Conservation (phyloP, 306 rosid species). For the Cajanus cajan region DNA sequence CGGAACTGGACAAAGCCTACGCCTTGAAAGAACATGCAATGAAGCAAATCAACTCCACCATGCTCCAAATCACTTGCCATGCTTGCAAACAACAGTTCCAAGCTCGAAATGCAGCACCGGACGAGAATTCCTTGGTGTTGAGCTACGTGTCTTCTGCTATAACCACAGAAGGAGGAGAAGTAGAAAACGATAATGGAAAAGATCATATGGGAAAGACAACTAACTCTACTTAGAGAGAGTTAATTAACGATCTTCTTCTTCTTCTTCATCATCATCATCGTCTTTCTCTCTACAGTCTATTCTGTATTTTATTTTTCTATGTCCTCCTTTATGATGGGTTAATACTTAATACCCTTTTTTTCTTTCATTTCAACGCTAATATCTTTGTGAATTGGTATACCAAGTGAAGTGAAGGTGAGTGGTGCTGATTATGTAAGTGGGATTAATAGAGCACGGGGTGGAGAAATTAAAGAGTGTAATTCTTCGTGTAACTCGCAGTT, state of each 20-base stretch:
- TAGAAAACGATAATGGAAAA: slow-evolving; percentile 38
- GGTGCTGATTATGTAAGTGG: slow-evolving; percentile 38
- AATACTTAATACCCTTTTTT: not conserved
- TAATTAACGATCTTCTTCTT: not conserved
- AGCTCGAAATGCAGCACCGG: slow-evolving; percentile 21
- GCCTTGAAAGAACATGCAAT: slow-evolving; percentile 72
- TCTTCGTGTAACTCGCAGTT: slow-evolving; percentile 45
- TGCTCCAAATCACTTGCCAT: slow-evolving; percentile 92
- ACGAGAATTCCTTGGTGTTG: slow-evolving; percentile 53
- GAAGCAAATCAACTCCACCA: slow-evolving; percentile 71
- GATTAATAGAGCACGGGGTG: slow-evolving; percentile 30
- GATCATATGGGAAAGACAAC: slow-evolving; percentile 18
- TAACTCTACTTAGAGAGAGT: slow-evolving; percentile 31
- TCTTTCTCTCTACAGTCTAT: not conserved
- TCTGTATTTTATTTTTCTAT: slow-evolving; percentile 24
- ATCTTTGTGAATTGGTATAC: slow-evolving; percentile 47
- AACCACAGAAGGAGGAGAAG: slow-evolving; percentile 57
- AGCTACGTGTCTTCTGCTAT: slow-evolving; percentile 70
- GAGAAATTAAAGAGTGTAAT: slow-evolving; percentile 33
- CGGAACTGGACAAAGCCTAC: slow-evolving; percentile 74
- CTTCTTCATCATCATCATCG: not conserved
- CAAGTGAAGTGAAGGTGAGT: slow-evolving; percentile 40
- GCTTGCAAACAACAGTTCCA: slow-evolving; percentile 72
- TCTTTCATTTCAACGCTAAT: slow-evolving; percentile 13
- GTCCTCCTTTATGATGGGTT: slow-evolving; percentile 7